Percentiles rank a stretch among this genome's conserved stretches.
Conservation (phyloP, 106 monocot genomes). For the Allium cepa region DNA sequence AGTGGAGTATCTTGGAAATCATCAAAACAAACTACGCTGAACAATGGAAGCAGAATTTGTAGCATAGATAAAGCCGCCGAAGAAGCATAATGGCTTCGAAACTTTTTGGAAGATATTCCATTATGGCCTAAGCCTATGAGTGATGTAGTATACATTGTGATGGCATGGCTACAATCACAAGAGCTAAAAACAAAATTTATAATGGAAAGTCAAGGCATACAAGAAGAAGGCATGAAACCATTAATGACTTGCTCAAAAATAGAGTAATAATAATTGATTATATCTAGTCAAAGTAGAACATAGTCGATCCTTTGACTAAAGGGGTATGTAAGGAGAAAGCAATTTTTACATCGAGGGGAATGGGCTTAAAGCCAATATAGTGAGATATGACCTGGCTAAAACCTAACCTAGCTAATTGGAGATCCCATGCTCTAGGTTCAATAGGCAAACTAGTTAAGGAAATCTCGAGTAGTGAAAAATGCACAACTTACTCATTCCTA, state of each 20-base stretch:
- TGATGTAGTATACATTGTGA: background rate
- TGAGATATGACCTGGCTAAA: background rate
- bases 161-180: background rate
- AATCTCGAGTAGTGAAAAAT: background rate
- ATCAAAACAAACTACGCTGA: too few species aligned
- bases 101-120: background rate
- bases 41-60: background rate
- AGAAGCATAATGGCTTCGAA: background rate
- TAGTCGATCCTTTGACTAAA: slow-evolving; percentile 2
- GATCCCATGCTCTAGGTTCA: background rate
- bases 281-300: background rate
- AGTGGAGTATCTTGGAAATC: too few species aligned
- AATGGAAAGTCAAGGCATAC: background rate
- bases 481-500: background rate
- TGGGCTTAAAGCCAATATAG: background rate
- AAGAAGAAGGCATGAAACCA: background rate
- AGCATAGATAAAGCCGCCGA: background rate
- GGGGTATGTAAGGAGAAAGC: background rate
- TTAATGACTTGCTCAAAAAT: background rate
- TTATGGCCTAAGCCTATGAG: background rate
- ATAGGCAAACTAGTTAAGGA: background rate
- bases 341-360: slow-evolving; percentile 1
- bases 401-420: background rate
- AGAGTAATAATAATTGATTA: background rate
- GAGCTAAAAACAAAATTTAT: background rate